Base-by-base conservation (phyloP, 768 basidiomycete species). In the Boletus reticuloceps region DNA sequence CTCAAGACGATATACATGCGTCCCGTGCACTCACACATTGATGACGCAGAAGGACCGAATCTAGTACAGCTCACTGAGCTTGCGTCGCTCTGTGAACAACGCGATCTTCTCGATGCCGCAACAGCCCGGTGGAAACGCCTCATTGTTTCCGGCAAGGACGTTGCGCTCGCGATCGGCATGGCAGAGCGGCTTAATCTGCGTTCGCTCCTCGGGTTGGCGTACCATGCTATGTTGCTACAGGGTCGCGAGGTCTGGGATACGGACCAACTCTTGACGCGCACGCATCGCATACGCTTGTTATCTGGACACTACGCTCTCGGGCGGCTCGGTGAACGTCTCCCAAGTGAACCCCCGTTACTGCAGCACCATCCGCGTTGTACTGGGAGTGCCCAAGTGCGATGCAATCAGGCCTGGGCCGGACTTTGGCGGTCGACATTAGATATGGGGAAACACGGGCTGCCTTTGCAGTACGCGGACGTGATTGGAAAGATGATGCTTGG, bases 241-340 rank as follows among this genome's bases (percentile, higher is more conserved):
- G 82, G 81, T 16, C 73, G 77, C 38, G 71, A 77, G 27, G 66
- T 68, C 22, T 83, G 82, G 81, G 77, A 78, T 47, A 56, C 70
- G 9, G 81, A 82, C 50, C 59, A 67, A n/a, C 62, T 62, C n/a
- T 69, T 83, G 36, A 74, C 74, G 25, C 72, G 78, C 13, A 66
- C 75, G n/a, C 81, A 83, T 57, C 74, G 78, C 11, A 73, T 82
- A 32, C 79, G 80, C 38, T 69, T 84, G 39, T 66, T 83, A 9
- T 80, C 79, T 25, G 82, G 82, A 16, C 76, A 79, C 62, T 79
- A 83, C 62, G 73, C 75, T 36, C 74, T 83, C 25, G 72, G 72
- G 6, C 72, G 75, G 53, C 65, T 77, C 31, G 77, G 77, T 71
- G 76, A 79, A 45, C 68, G 72, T 17, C 72, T 82, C 8, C 74